Percentiles rank a stretch among this genome's conserved stretches.
These are phyloP conservation scores for Annulohypoxylon maeteangense DNA, from an alignment of 495 filamentous ascomycete genomes.

Conservation along the genomic window DNA sequence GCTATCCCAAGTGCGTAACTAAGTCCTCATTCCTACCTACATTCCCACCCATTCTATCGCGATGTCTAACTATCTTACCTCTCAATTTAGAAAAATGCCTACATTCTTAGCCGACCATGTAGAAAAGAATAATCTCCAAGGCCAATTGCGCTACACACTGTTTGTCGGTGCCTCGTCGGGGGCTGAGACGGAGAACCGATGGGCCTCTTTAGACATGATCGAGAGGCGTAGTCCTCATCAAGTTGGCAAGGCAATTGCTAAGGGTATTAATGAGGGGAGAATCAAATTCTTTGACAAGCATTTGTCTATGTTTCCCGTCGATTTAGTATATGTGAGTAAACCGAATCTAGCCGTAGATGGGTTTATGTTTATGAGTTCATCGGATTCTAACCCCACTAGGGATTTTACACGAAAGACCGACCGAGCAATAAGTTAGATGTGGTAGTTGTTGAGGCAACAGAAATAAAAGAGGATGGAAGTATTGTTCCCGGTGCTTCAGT, in stretches of 20 bases:
- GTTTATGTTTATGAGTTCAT: constrained; percentile 10
- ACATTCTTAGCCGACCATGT: constrained; percentile 88
- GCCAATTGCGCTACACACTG: constrained; percentile 82
- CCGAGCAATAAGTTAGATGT: constrained; percentile 80
- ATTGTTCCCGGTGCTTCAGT: constrained; percentile 91
- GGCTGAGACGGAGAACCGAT: constrained; percentile 91
- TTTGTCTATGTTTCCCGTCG: constrained; percentile 90
- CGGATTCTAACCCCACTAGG: constrained; percentile 52
- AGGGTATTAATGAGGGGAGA: constrained; percentile 87
- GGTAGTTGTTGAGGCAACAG: constrained; percentile 85
- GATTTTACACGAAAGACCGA: constrained; percentile 84
- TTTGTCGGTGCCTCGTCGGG: constrained; percentile 92
- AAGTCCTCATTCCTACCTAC: not conserved
- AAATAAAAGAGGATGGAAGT: constrained; percentile 91
- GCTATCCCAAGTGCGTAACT: constrained; percentile 81
- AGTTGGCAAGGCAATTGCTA: constrained; percentile 90
- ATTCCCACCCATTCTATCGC: not conserved
- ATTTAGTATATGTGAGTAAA: constrained; percentile 78
- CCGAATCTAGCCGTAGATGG: not conserved
- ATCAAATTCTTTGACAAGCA: constrained; percentile 97
- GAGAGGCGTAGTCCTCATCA: constrained; percentile 86
- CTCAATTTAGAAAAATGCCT: constrained; percentile 74
- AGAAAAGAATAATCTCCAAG: constrained; percentile 87
- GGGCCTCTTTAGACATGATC: constrained; percentile 89
- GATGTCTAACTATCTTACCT: constrained; percentile 13